These are phyloP conservation scores for Apodospora peruviana DNA, from an alignment of 495 filamentous ascomycete genomes.

Conservation along the genomic window DNA sequence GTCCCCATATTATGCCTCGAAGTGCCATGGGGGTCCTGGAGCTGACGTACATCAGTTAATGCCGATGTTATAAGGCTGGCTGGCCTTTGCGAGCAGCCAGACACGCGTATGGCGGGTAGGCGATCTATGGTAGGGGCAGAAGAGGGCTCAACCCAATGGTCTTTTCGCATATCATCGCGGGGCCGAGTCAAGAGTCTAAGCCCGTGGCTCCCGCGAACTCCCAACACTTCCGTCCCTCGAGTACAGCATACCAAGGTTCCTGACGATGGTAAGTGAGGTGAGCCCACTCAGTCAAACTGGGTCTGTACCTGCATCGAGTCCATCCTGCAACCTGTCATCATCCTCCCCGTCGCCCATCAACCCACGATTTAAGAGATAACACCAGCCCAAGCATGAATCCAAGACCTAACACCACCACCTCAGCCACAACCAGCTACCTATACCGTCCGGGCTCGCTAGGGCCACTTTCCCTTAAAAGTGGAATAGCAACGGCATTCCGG, in stretches of 20 bases:
- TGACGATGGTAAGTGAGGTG: too few species aligned
- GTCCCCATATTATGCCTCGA: constrained; percentile 14
- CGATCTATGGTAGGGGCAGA: too few species aligned
- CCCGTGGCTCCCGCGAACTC: too few species aligned
- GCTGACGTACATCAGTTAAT: constrained; percentile 12
- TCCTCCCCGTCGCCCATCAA: not conserved
- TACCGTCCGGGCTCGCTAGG: not conserved
- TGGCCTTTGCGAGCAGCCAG: not conserved
- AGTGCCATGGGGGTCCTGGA: constrained; percentile 11
- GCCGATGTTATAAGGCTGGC: constrained; percentile 18
- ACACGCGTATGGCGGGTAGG: too few species aligned
- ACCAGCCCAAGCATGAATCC: too few species aligned
- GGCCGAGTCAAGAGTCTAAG: too few species aligned
- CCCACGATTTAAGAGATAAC: too few species aligned
- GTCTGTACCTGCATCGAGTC: constrained; percentile 8
- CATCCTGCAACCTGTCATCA: not conserved
- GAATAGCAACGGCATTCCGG: not conserved
- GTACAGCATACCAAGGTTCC: too few species aligned
- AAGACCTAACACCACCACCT: not conserved
- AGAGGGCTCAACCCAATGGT: too few species aligned
- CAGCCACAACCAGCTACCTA: not conserved
- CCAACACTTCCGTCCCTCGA: too few species aligned
- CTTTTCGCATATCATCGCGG: too few species aligned
- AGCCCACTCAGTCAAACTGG: too few species aligned
- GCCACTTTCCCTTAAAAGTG: not conserved